A percentile compares a stretch with the other conserved stretches of the same genome.
These are phyloP conservation scores for Cercospora nicotianae DNA, from an alignment of 2,329 filamentous ascomycete species.

Conservation along the genomic window DNA sequence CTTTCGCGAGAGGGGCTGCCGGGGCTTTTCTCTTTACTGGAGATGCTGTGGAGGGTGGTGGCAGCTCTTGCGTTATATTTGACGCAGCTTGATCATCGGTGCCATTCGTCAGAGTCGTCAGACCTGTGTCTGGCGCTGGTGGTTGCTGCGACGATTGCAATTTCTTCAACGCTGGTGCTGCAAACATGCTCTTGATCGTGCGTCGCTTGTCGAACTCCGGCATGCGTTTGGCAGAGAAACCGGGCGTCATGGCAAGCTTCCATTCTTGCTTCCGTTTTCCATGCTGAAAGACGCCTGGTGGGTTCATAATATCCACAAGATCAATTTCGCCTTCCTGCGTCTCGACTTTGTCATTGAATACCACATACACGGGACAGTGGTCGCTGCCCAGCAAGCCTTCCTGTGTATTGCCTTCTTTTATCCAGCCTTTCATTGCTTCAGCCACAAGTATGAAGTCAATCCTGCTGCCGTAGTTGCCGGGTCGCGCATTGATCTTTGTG, in stretches of 20 bases:
- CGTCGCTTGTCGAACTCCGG: constrained; percentile 82
- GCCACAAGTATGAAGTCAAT: constrained; percentile 94
- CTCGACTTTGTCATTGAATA: constrained; percentile 63
- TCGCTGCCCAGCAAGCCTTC: constrained; percentile 92
- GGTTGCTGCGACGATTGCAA: constrained; percentile 16
- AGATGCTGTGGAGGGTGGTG: neutral
- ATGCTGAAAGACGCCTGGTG: constrained; percentile 66
- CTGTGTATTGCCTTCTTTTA: constrained; percentile 80
- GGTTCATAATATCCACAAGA: constrained; percentile 74
- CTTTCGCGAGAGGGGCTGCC: constrained; percentile 26
- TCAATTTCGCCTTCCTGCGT: constrained; percentile 50
- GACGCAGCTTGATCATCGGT: neutral
- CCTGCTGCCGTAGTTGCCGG: constrained; percentile 85
- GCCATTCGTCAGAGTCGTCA: neutral
- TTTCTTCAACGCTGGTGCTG: constrained; percentile 50
- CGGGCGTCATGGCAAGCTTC: constrained; percentile 64
- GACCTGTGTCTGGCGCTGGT: neutral
- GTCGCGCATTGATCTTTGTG: constrained; percentile 89
- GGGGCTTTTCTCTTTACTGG: constrained; percentile 38
- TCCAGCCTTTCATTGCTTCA: constrained; percentile 75
- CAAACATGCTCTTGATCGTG: constrained; percentile 93
- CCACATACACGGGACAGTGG: constrained; percentile 89
- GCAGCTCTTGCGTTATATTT: neutral
- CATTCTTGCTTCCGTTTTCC: constrained; percentile 68
- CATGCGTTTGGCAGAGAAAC: constrained; percentile 77